Evolutionary conservation across 441 rosid genomes (phyloP).

Genomic region (Daphne laureola): DNA sequence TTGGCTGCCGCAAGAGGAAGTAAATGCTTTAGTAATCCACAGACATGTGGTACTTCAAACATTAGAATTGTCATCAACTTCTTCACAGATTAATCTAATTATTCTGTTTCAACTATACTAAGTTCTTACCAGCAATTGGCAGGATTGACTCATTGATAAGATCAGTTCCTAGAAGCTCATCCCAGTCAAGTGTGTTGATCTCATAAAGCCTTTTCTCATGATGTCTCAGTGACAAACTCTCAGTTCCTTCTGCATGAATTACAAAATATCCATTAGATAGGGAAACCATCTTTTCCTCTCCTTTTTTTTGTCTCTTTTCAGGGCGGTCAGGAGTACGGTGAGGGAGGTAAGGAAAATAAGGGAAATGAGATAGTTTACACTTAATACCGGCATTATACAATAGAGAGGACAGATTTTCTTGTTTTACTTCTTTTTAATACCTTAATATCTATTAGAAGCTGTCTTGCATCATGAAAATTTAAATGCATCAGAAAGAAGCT

Average conservation of each 20-base stretch:
- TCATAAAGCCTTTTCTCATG: conserved; percentile 78
- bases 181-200: conserved; percentile 93
- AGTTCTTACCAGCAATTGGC: conserved; percentile 37
- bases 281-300: neutral
- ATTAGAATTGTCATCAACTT: too few species aligned
- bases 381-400: too few species aligned
- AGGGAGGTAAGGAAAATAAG: too few species aligned
- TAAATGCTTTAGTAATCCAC: too few species aligned
- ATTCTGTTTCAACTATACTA: neutral
- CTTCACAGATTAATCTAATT: neutral
- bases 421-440: too few species aligned
- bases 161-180: conserved; percentile 54
- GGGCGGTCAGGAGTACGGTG: too few species aligned
- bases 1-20: conserved; percentile 30
- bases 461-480: too few species aligned
- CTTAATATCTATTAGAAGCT: too few species aligned
- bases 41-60: too few species aligned
- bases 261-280: conserved; percentile 15
- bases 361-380: too few species aligned
- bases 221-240: conserved; percentile 31
- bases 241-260: conserved; percentile 33
- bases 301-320: too few species aligned
- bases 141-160: conserved; percentile 29
- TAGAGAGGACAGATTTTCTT: too few species aligned
- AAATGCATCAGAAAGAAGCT: neutral